Evolutionary conservation across 176 grass and related monocot genomes (phyloP).

Genomic region (Raddia guianensis): DNA sequence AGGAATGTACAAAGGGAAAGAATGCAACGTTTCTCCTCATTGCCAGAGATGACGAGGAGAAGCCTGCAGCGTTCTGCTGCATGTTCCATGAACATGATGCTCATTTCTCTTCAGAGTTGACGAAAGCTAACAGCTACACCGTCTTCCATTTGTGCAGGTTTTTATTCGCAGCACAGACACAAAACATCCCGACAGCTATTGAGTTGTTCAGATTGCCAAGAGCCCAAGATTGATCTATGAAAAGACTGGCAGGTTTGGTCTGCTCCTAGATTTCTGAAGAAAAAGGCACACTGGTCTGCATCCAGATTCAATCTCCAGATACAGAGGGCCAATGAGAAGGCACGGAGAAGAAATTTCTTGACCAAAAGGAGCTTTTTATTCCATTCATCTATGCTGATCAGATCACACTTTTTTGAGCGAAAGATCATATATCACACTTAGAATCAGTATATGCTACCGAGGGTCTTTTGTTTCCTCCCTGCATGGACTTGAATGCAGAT

Average conservation of each 20-base stretch:
- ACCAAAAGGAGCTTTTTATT: not conserved
- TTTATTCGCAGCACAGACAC: not conserved
- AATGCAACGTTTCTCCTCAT: not conserved
- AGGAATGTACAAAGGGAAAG: not conserved
- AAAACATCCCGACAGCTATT: not conserved
- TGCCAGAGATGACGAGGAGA: not conserved
- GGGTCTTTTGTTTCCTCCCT: slow-evolving; percentile 10
- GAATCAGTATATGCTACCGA: not conserved
- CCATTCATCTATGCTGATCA: slow-evolving; percentile 15
- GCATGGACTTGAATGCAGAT: not conserved
- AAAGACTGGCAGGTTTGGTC: not conserved
- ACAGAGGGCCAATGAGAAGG: not conserved
- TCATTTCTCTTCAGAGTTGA: slow-evolving; percentile 7
- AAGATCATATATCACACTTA: not conserved
- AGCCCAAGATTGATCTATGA: not conserved
- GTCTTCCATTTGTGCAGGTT: slow-evolving; percentile 2
- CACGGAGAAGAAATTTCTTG: not conserved
- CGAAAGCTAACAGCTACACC: slow-evolving; percentile 8
- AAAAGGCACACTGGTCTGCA: not conserved
- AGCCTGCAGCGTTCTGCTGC: not conserved
- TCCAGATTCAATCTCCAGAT: not conserved
- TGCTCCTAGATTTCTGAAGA: not conserved
- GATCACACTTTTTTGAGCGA: not conserved
- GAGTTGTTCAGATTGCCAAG: not conserved
- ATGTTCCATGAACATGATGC: not conserved